phyloP scores from a whole-genome alignment of 139 green algal species.

The Tetratostichococcus sp. region DNA sequence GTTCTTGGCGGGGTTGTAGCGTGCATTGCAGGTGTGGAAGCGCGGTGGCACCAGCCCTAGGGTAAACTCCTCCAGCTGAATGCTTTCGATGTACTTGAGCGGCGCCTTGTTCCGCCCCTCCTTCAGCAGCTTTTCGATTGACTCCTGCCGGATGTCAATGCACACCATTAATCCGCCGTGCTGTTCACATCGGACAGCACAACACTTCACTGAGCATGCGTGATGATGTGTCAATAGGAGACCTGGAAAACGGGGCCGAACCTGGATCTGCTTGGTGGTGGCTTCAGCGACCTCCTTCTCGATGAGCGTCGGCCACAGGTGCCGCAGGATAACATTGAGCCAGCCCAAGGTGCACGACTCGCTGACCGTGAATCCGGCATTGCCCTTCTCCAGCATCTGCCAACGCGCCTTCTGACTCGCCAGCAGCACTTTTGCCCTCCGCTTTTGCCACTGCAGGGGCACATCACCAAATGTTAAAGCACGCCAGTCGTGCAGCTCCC shows the following conservation, averaged over 20 bases:
- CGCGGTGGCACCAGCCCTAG: constrained; percentile 19
- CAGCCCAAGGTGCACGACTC: constrained; percentile 20
- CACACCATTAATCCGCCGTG: too few species aligned
- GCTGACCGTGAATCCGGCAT: constrained; percentile 10
- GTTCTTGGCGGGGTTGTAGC: constrained; percentile 15
- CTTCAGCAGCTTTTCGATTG: constrained; percentile 14
- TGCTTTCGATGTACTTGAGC: constrained; percentile 15
- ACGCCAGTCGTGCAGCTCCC: too few species aligned
- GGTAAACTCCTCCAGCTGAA: constrained; percentile 16
- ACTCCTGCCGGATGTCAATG: constrained; percentile 2
- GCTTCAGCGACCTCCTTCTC: constrained; percentile 15
- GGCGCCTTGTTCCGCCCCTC: constrained; percentile 6
- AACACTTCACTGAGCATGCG: too few species aligned
- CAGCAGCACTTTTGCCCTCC: background rate
- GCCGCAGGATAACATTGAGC: constrained; percentile 18
- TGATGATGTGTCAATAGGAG: too few species aligned
- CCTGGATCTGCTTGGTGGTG: constrained; percentile 7
- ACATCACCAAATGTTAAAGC: too few species aligned
- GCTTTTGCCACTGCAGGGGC: background rate
- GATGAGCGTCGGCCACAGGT: constrained; percentile 17
- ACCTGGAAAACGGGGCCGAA: too few species aligned
- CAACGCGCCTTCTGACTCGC: background rate
- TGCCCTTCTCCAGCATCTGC: background rate
- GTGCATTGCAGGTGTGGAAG: constrained; percentile 21
- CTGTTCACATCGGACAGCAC: too few species aligned